Evolutionary conservation across 2,329 filamentous ascomycete genomes (phyloP), one percentile per base, ranked within the genome.

Genomic region (Macrophomina phaseolina): DNA sequence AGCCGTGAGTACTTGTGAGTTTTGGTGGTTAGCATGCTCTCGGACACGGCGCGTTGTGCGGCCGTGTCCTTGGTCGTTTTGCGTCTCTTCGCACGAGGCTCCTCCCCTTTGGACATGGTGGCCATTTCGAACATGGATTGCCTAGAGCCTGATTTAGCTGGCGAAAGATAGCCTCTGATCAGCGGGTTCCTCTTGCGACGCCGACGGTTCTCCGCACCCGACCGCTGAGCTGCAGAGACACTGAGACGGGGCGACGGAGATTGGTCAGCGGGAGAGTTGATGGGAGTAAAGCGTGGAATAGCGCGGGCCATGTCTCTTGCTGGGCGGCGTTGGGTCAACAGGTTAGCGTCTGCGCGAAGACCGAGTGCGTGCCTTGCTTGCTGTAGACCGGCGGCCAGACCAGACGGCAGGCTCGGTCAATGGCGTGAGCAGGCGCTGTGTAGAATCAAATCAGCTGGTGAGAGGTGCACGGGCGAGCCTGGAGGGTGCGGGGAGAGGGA

Each of bases 111-210:
- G 18, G 48, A 46, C 30, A 67, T 62, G 12, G 56, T 56, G 14
- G 56, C 48, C 28, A 56, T 46, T 34, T 67, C 65, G 18, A 67
- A 67, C 65, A 67, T 67, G 38, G 56, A 62, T 18, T 18, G 5
- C 30, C 23, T 40, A 7, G 34, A 9, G 32, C 32, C 48, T n/a
- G 46, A 49, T 40, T 63, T 55, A 18, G 56, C 40, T 0, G 65
- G 12, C 9, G 28, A 38, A 30, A 67, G 65, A 18, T 67, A 67
- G 9, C 55, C 16, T 32, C 32, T 53, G n/a, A 67, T 38, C 11
- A 55, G 38, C 30, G 56, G 58, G 5, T 53, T 49, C n/a, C 48
- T 67, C 5, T 14, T 49, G 36, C 53, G 46, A 6, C 16, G 58
- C 18, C 38, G 55, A 8, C 16, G 14, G 8, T 30, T 16, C 5